Conservation (phyloP, 768 basidiomycete genomes). For the Cystofilobasidium bisporidii region DNA sequence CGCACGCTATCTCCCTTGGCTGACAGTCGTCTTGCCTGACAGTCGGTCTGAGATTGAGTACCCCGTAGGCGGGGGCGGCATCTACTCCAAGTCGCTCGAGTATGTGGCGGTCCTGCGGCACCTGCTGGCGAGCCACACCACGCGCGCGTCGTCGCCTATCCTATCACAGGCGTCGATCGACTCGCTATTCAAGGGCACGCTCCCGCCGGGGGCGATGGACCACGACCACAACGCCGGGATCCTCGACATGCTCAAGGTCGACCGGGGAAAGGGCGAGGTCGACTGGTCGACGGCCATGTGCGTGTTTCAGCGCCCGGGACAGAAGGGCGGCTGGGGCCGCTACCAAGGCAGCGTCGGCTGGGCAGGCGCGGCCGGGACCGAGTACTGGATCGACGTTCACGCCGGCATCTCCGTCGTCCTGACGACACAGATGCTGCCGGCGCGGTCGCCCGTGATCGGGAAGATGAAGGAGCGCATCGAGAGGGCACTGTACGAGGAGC, state of each 20-base stretch:
- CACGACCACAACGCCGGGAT: slow-evolving; percentile 24
- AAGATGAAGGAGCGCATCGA: not conserved
- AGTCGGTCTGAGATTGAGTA: slow-evolving; percentile 34
- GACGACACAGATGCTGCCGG: slow-evolving; percentile 1
- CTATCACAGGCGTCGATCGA: slow-evolving; percentile 27
- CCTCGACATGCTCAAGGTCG: slow-evolving; percentile 8
- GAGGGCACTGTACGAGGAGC: not conserved
- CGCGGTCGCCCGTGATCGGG: not conserved
- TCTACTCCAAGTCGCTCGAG: slow-evolving; percentile 32
- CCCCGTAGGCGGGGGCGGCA: slow-evolving; percentile 35
- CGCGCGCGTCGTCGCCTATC: slow-evolving; percentile 7
- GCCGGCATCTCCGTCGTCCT: slow-evolving; percentile 28
- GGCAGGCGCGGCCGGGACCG: slow-evolving; percentile 34
- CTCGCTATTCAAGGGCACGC: slow-evolving; percentile 31
- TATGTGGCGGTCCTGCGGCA: slow-evolving; percentile 33
- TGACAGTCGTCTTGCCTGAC: not conserved
- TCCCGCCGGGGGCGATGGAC: slow-evolving; percentile 26
- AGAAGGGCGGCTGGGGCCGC: slow-evolving; percentile 30
- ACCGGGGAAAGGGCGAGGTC: slow-evolving; percentile 27
- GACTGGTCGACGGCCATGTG: slow-evolving; percentile 35
- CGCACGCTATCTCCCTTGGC: not conserved
- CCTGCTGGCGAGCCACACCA: slow-evolving; percentile 26
- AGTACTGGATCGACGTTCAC: slow-evolving; percentile 34
- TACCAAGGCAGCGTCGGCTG: slow-evolving; percentile 31
- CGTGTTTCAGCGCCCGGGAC: slow-evolving; percentile 29